Evolutionary conservation across 305 asterid genomes (phyloP), one percentile per base, ranked within the genome.

Genomic region (Fraxinus ornus): DNA sequence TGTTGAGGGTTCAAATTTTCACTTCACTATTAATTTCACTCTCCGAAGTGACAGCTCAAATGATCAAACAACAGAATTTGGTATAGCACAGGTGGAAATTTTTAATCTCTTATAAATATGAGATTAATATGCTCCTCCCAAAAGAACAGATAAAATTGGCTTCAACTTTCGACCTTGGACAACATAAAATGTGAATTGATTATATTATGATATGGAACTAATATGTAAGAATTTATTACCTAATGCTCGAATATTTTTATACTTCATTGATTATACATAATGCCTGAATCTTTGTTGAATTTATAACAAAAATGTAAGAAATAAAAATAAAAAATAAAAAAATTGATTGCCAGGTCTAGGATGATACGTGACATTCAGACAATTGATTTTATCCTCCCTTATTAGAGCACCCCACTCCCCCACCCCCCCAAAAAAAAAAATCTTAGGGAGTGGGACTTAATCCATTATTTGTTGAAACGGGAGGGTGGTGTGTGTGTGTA

Each of bases 1-100:
- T 24, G 77, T 74, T 79, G 37, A 21, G 49, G 79, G 64, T 71
- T 76, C 78, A 62, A 19, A 77, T 81, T 74, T 22, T 82, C 47
- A 76, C 71, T 84, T 79, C 81, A 57, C 41, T 70, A 52, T 76
- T 36, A 64, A 79, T 74, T 22, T 82, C 47, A 75, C 81, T 49
- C 66, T 21, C 35, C 39, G 21, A 82, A 64, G 26, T 39, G 39
- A 32, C 77, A 52, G 62, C 24, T 52, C 64, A 52, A 17, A 52
- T 17, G 22, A 36, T 76, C 26, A 80, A 66, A 64, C 35, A 55
- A 36, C 79, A 36, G 72, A 78, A 8, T 62, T 52, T 79, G 33
- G 19, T 62, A 26, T 17, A 41, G 68, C 2, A 49, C 26, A 21
- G 10, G 26, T n/a, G 26, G 28, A 57, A 6, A 57, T 5, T n/a